Conservation (phyloP, 2,329 filamentous ascomycete species). For the Penicillium sp. region DNA sequence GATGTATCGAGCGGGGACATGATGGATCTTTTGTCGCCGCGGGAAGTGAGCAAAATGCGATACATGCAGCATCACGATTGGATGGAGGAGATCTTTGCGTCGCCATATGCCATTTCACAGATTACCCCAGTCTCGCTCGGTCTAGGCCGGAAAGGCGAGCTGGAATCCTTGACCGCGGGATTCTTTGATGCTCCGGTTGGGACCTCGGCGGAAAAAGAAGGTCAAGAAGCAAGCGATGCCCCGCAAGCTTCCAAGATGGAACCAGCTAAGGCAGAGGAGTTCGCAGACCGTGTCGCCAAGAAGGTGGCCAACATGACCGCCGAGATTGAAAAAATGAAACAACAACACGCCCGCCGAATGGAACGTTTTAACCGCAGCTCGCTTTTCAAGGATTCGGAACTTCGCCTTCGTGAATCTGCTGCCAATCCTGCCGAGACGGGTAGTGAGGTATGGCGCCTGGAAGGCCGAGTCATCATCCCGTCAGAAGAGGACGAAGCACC, state of each 20-base stretch:
- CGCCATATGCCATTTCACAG: slow-evolving; percentile 76
- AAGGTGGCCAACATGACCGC: slow-evolving; percentile 67
- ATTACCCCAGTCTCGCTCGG: slow-evolving; percentile 84
- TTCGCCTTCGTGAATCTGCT: slow-evolving; percentile 62
- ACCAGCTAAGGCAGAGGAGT: slow-evolving; percentile 71
- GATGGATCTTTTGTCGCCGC: slow-evolving; percentile 81
- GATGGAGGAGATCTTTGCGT: slow-evolving; percentile 97
- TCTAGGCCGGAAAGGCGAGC: slow-evolving; percentile 74
- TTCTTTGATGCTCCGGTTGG: slow-evolving; percentile 63
- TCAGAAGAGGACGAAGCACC: slow-evolving; percentile 32
- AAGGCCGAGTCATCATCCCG: slow-evolving; percentile 44
- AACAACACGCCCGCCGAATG: slow-evolving; percentile 68
- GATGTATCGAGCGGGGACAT: slow-evolving; percentile 81
- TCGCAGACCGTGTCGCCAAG: slow-evolving; percentile 68
- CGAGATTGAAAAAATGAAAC: slow-evolving; percentile 80
- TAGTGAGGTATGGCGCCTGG: slow-evolving; percentile 58
- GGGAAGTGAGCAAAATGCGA: slow-evolving; percentile 78
- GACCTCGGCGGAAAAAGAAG: slow-evolving; percentile 22
- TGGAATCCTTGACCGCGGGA: slow-evolving; percentile 73
- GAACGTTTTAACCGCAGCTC: slow-evolving; percentile 67
- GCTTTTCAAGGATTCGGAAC: slow-evolving; percentile 66
- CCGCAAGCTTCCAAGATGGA: slow-evolving; percentile 58
- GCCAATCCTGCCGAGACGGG: slow-evolving; percentile 52
- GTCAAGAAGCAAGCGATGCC: slow-evolving; percentile 25
- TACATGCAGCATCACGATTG: slow-evolving; percentile 96